Conservation (phyloP, 2,329 filamentous ascomycete species). For the Fusarium verrucosum region DNA sequence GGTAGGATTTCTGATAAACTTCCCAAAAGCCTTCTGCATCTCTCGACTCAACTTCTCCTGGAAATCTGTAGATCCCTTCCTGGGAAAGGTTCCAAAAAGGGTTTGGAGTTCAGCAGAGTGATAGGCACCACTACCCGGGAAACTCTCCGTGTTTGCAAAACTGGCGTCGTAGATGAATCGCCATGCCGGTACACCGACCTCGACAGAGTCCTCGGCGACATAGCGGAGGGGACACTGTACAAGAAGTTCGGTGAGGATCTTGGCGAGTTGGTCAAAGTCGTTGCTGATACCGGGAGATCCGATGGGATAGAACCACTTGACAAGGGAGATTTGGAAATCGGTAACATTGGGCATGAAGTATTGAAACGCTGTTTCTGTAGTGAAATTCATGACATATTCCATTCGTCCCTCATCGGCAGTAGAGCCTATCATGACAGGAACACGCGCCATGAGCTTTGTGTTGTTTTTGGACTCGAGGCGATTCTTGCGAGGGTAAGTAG, state of each 20-base stretch:
- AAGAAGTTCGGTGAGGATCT: conserved; percentile 33
- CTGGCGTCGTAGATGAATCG: conserved; percentile 58
- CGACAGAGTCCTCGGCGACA: conserved; percentile 46
- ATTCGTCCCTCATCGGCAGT: conserved; percentile 40
- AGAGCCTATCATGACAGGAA: conserved; percentile 39
- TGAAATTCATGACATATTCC: conserved; percentile 1
- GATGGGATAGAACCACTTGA: conserved; percentile 28
- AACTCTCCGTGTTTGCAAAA: conserved; percentile 57
- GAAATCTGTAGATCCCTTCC: conserved; percentile 30
- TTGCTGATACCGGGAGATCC: conserved; percentile 26
- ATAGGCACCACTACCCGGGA: conserved; percentile 53
- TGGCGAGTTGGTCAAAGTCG: conserved; percentile 31
- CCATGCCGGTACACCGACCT: conserved; percentile 53
- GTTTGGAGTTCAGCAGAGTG: conserved; percentile 58
- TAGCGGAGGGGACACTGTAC: conserved; percentile 37
- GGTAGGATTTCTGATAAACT: conserved; percentile 43
- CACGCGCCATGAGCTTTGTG: conserved; percentile 26
- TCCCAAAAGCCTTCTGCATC: conserved; percentile 46
- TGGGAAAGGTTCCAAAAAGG: conserved; percentile 52
- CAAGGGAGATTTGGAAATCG: neutral
- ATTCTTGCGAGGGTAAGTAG: conserved; percentile 19
- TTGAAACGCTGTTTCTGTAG: neutral
- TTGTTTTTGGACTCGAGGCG: conserved; percentile 18
- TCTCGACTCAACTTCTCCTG: conserved; percentile 29
- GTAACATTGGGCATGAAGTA: neutral